Evolutionary conservation across 1,139 yeast genomes (phyloP), one percentile per base, ranked within the genome.

Genomic region (Suhomyces ambrosiae): DNA sequence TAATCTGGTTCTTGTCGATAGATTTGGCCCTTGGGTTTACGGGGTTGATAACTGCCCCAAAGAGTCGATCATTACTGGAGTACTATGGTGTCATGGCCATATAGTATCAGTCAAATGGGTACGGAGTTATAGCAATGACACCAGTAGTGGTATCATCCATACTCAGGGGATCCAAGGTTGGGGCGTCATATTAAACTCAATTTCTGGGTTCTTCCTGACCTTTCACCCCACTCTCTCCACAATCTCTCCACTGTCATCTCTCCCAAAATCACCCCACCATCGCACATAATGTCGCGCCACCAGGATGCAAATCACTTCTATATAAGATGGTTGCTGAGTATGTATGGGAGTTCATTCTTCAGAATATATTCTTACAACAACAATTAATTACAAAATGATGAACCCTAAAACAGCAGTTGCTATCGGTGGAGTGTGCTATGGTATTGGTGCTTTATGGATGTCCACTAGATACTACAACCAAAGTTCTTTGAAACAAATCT

Each of bases 391-490:
- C 21, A 18, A 5, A 19, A 44, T 44, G 47, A 16, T 44, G 13
- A 12, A 25, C 18, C 49, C 70, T 37, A 39, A 42, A 36, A 57
- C 52, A 50, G 68, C 70, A 11, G 54, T 68, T 36, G 32, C 60
- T 9, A 43, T 56, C 23, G 74, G 73, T 31, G 74, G 71, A 40
- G 46, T 52, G 23, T 56, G 56, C 32, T 68, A 68, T 44, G 69
- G 67, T 10, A 37, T 58, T 11, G 71, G 67, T 28, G 67, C 56
- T 3, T 48, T 54, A 36, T 67, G 56, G 50, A 70, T 69, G 75
- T 46, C 58, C n/a, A 61, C 52, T 26, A 47, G 54, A 44, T 68
- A 67, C 53, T 66, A 61, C 50, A 42, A 53, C 24, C 49, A 53
- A 28, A 65, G 69, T n/a, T 37, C 57, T 7, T 49, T 68, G 37